Conservation (phyloP, 768 basidiomycete genomes). For the Suillus lakei region DNA sequence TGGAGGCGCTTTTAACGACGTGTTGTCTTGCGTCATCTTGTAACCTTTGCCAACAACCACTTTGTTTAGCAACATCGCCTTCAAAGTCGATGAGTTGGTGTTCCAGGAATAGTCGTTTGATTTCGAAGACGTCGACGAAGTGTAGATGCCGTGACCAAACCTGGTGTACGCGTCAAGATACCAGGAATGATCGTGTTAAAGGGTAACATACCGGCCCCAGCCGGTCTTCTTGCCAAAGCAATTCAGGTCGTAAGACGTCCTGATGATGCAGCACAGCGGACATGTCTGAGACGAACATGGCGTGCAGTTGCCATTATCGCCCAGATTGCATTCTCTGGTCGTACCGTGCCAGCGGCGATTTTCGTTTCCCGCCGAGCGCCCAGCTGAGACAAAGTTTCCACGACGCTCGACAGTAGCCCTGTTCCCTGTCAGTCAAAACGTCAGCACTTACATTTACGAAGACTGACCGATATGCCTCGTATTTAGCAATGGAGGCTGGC, state of each 20-base stretch:
- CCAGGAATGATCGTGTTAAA: neutral
- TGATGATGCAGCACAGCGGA: conserved; percentile 66
- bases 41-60: conserved; percentile 73
- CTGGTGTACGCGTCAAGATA: conserved; percentile 34
- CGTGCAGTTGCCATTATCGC: conserved; percentile 60
- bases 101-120: conserved; percentile 76
- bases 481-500: conserved; percentile 52
- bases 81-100: conserved; percentile 54
- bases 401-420: conserved; percentile 62
- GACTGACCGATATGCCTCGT: conserved; percentile 64
- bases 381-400: conserved; percentile 58
- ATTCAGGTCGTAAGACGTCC: conserved; percentile 65
- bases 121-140: conserved; percentile 77
- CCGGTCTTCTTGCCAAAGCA: conserved; percentile 72
- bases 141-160: conserved; percentile 75
- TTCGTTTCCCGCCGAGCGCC: conserved; percentile 68
- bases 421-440: neutral
- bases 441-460: neutral
- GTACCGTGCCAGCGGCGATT: conserved; percentile 81
- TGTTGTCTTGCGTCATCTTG: conserved; percentile 65
- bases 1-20: conserved; percentile 59
- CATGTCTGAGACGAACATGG: conserved; percentile 58
- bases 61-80: conserved; percentile 75
- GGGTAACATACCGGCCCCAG: conserved; percentile 62
- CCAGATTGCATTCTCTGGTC: conserved; percentile 63